A percentile compares a stretch with the other conserved stretches of the same genome.
These are phyloP conservation scores for Exophiala bonariae DNA, from an alignment of 2,329 filamentous ascomycete genomes.

Conservation along the genomic window DNA sequence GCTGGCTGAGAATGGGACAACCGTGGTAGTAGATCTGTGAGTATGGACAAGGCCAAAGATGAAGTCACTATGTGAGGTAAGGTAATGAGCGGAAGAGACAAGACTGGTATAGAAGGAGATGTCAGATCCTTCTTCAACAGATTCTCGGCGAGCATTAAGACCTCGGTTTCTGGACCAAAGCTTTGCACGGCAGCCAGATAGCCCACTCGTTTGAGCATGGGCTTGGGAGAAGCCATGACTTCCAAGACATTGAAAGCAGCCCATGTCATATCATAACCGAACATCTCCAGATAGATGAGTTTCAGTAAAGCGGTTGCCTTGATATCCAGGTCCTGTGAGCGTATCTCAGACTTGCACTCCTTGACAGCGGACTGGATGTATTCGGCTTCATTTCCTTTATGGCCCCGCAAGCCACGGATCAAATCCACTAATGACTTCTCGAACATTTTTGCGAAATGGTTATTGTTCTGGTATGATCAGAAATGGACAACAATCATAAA, in stretches of 20 bases:
- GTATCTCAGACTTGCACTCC: slow-evolving; percentile 93
- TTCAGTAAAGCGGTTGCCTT: slow-evolving; percentile 96
- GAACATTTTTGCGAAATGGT: slow-evolving; percentile 66
- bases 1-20: slow-evolving; percentile 81
- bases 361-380: slow-evolving; percentile 92
- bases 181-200: slow-evolving; percentile 95
- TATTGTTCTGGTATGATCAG: slow-evolving; percentile 3
- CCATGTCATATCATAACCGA: slow-evolving; percentile 99
- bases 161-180: slow-evolving; percentile 92
- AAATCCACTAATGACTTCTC: slow-evolving; percentile 99
- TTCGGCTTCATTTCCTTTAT: slow-evolving; percentile 91
- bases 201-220: slow-evolving; percentile 90
- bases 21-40: slow-evolving; percentile 82
- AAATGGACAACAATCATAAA: slow-evolving; percentile 2
- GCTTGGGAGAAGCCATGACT: slow-evolving; percentile 96
- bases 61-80: slow-evolving; percentile 95
- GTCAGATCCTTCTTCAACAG: slow-evolving; percentile 79
- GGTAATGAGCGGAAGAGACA: slow-evolving; percentile 81
- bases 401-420: slow-evolving; percentile 90
- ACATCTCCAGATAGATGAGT: slow-evolving; percentile 97
- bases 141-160: slow-evolving; percentile 96
- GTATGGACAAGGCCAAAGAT: slow-evolving; percentile 83
- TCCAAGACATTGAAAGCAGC: slow-evolving; percentile 97
- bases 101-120: slow-evolving; percentile 71
- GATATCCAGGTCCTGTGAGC: slow-evolving; percentile 91